Percentiles rank a stretch among this genome's conserved stretches.
Conservation (phyloP, 23 red algal species). For the Porphyridium purpureum region DNA sequence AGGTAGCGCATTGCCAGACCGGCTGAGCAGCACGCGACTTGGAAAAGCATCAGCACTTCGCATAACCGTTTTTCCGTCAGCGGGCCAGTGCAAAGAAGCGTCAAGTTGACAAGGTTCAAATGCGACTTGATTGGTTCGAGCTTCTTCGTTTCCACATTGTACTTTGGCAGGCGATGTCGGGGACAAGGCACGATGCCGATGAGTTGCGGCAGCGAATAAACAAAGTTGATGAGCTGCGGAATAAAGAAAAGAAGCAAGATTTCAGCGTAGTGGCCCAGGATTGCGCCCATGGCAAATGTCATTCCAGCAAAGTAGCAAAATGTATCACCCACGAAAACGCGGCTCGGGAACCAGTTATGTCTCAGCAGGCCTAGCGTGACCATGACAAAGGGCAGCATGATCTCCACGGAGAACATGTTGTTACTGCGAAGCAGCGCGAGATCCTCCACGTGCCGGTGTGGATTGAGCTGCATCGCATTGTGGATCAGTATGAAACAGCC, state of each 20-base stretch:
- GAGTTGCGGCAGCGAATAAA: constrained; percentile 88
- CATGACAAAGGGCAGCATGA: constrained; percentile 71
- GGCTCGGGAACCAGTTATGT: constrained; percentile 92
- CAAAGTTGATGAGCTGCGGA: constrained; percentile 95
- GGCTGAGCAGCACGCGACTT: constrained; percentile 62
- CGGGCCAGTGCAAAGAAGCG: constrained; percentile 57
- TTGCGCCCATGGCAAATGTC: constrained; percentile 93
- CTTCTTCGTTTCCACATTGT: constrained; percentile 58
- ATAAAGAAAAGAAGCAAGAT: constrained; percentile 91
- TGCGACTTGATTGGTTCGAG: constrained; percentile 59
- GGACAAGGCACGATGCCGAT: constrained; percentile 88
- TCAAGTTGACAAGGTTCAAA: constrained; percentile 84
- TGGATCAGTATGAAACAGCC: constrained; percentile 53
- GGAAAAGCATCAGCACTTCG: constrained; percentile 36
- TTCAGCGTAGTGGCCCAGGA: constrained; percentile 82
- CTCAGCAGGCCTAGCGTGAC: constrained; percentile 47
- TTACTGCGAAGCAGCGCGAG: constrained; percentile 51
- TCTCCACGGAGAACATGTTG: constrained; percentile 81
- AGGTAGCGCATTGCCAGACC: constrained; percentile 12
- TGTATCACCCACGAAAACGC: constrained; percentile 93
- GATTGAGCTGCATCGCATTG: constrained; percentile 70
- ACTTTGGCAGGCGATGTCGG: constrained; percentile 83
- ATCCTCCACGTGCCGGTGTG: constrained; percentile 41
- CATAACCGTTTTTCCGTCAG: constrained; percentile 78
- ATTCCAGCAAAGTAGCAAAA: constrained; percentile 99